A percentile compares a stretch with the other conserved stretches of the same genome.
These are phyloP conservation scores for Jatropha podagrica DNA, from an alignment of 441 rosid species.

Conservation along the genomic window DNA sequence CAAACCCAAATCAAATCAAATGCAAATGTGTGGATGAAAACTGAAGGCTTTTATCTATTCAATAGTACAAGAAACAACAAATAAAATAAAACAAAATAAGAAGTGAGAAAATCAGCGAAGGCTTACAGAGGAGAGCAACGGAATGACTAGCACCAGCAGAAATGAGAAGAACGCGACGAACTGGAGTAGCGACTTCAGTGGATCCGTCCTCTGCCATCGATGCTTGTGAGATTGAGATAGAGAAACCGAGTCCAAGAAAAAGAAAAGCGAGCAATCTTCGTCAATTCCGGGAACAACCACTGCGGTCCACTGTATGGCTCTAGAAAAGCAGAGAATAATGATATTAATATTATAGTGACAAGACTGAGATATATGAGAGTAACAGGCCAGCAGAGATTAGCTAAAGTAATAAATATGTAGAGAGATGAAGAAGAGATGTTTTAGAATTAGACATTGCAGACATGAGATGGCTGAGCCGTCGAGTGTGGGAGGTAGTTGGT, in stretches of 20 bases:
- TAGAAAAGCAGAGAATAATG: neutral
- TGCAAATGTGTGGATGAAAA: too few species aligned
- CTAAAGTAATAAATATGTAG: neutral
- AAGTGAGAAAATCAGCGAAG: neutral
- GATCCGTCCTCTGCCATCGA: conserved; percentile 40
- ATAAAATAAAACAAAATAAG: neutral
- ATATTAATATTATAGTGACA: neutral
- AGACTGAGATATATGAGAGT: too few species aligned
- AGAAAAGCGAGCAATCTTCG: neutral
- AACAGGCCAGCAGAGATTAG: neutral
- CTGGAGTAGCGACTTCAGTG: conserved; percentile 42
- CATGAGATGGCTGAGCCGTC: neutral
- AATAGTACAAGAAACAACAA: neutral
- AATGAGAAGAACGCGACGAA: conserved; percentile 67
- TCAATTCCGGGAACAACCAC: too few species aligned
- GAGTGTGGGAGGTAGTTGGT: neutral
- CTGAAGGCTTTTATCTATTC: neutral
- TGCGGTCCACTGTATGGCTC: neutral
- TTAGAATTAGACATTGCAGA: neutral
- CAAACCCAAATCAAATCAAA: neutral
- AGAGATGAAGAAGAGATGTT: neutral
- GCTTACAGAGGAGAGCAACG: conserved; percentile 83
- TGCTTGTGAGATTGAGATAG: neutral
- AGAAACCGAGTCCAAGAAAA: neutral
- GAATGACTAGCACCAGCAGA: conserved; percentile 99